Percentiles rank a stretch among this genome's conserved stretches.
These are phyloP conservation scores for Tolypocladium pustulatum DNA, from an alignment of 2,329 filamentous ascomycete genomes.

Conservation along the genomic window DNA sequence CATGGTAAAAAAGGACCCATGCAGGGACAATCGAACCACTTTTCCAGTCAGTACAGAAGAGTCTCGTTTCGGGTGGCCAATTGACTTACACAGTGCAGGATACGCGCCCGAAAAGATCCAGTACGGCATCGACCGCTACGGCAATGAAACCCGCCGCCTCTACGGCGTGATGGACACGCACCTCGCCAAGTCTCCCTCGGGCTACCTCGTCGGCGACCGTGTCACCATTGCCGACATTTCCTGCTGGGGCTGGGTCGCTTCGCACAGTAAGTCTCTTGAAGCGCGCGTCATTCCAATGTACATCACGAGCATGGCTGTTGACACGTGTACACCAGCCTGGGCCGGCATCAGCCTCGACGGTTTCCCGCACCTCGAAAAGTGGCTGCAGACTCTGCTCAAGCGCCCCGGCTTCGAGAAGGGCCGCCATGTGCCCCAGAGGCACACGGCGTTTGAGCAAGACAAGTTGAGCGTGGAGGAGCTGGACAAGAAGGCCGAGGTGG, in stretches of 20 bases:
- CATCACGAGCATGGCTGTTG: neutral
- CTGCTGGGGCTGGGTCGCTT: constrained; percentile 67
- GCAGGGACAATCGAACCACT: constrained; percentile 77
- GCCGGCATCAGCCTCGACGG: constrained; percentile 51
- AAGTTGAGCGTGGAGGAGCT: constrained; percentile 38
- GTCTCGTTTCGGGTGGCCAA: neutral
- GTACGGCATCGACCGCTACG: constrained; percentile 74
- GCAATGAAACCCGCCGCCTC: constrained; percentile 72
- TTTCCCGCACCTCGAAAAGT: constrained; percentile 66
- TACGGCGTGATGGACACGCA: constrained; percentile 70
- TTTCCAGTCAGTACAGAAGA: constrained; percentile 42
- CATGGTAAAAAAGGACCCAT: constrained; percentile 43
- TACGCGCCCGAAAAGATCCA: constrained; percentile 76
- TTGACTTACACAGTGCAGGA: constrained; percentile 19
- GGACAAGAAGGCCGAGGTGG: constrained; percentile 42
- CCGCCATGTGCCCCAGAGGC: constrained; percentile 56
- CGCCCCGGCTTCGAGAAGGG: constrained; percentile 68
- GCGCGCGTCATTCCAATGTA: neutral
- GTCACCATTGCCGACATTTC: constrained; percentile 71
- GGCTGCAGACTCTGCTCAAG: constrained; percentile 61
- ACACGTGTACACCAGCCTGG: constrained; percentile 15
- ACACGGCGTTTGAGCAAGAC: constrained; percentile 45
- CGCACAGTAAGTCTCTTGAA: constrained; percentile 28
- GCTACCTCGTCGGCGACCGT: constrained; percentile 56
- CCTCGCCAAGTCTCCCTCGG: constrained; percentile 44